A percentile compares a stretch with the other conserved stretches of the same genome.
Evolutionary conservation across 2,329 filamentous ascomycete species (phyloP).

Genomic region (Chaetomiaceae sp.): DNA sequence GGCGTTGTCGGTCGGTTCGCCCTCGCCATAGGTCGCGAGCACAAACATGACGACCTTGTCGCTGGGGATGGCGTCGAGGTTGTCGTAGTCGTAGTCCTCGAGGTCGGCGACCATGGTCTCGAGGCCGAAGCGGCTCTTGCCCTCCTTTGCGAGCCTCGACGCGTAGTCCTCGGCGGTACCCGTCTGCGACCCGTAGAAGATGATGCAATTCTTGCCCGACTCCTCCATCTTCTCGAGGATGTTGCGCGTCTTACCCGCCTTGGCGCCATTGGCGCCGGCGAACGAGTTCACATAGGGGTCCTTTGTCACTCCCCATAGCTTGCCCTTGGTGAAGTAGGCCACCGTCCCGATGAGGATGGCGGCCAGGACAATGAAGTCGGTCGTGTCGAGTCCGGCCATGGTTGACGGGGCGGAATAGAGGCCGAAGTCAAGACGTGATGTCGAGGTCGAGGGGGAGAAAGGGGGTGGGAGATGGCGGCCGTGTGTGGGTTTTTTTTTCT

Average conservation of each 20-base stretch:
- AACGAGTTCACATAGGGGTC: conserved; percentile 81
- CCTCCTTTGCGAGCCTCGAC: conserved; percentile 92
- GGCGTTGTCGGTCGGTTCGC: conserved; percentile 96
- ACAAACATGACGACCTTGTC: conserved; percentile 96
- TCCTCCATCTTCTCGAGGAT: conserved; percentile 96
- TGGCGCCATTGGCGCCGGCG: conserved; percentile 63
- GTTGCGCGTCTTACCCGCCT: conserved; percentile 81
- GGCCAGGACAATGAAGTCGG: conserved; percentile 89
- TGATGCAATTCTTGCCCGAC: conserved; percentile 90
- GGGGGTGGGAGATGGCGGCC: background rate
- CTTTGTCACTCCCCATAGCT: conserved; percentile 82
- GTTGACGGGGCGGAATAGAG: conserved; percentile 3
- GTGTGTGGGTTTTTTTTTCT: background rate
- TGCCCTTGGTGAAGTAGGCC: conserved; percentile 97
- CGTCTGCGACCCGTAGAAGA: conserved; percentile 98
- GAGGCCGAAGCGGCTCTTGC: conserved; percentile 89
- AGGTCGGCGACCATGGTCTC: conserved; percentile 98
- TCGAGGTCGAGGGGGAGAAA: background rate
- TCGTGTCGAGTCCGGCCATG: conserved; percentile 94
- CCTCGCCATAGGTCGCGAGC: conserved; percentile 94
- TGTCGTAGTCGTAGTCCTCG: conserved; percentile 97
- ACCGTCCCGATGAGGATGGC: conserved; percentile 79
- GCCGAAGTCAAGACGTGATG: background rate
- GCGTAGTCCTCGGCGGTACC: conserved; percentile 98
- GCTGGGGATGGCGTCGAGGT: conserved; percentile 78